phyloP scores from a whole-genome alignment of 2,329 filamentous ascomycete species.

The Claviceps sp. region DNA sequence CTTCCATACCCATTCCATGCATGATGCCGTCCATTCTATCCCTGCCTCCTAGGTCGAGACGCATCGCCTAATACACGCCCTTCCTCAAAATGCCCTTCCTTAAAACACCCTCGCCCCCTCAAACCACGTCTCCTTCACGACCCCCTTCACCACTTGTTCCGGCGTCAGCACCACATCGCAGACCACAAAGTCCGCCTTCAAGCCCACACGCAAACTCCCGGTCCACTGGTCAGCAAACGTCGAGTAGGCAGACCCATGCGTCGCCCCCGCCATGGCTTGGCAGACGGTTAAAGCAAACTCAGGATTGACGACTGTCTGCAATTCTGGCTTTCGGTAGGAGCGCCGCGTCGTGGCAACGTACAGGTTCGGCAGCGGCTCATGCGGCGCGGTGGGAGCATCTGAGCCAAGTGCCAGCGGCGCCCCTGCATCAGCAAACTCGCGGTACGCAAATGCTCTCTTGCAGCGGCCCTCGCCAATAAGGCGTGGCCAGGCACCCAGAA shows the following conservation, averaged over 20 bases:
- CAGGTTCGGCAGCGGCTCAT: slow-evolving; percentile 39
- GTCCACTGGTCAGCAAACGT: slow-evolving; percentile 42
- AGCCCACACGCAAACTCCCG: slow-evolving; percentile 37
- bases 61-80: not conserved
- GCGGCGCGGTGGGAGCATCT: slow-evolving; percentile 46
- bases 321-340: slow-evolving; percentile 35
- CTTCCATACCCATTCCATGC: not conserved
- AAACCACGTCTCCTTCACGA: slow-evolving; percentile 40
- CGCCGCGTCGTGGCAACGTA: slow-evolving; percentile 45
- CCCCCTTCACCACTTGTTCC: slow-evolving; percentile 30
- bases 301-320: slow-evolving; percentile 32
- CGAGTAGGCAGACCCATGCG: slow-evolving; percentile 41
- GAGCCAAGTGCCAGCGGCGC: slow-evolving; percentile 43
- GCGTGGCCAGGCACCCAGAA: slow-evolving; percentile 45
- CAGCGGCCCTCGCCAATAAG: slow-evolving; percentile 41
- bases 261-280: slow-evolving; percentile 40
- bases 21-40: not conserved
- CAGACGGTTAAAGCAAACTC: slow-evolving; percentile 39
- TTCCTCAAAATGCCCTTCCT: not conserved
- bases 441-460: slow-evolving; percentile 48
- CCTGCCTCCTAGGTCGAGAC: not conserved
- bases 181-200: slow-evolving; percentile 43
- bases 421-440: slow-evolving; percentile 42
- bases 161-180: slow-evolving; percentile 36
- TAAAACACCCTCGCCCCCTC: slow-evolving; percentile 28